phyloP scores from a whole-genome alignment of 1,139 yeast genomes.

The Yamadazyma dushanensis region DNA sequence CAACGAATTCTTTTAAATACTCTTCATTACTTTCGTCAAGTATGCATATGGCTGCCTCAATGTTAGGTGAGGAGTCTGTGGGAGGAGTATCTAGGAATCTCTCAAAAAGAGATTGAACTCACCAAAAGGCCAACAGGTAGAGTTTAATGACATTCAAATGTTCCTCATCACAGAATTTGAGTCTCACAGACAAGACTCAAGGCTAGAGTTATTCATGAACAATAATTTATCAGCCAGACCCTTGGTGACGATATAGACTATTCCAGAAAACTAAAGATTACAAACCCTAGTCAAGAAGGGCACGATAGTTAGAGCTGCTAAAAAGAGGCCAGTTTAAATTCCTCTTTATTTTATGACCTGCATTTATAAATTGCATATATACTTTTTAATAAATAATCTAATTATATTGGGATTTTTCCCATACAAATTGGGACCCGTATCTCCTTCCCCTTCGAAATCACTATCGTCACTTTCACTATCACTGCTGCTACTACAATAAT shows the following conservation, averaged over 20 bases:
- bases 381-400: too few species aligned
- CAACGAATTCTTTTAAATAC: constrained; percentile 8
- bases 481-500: constrained; percentile 28
- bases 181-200: constrained; percentile 37
- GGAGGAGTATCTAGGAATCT: constrained; percentile 31
- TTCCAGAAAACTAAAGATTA: constrained; percentile 65
- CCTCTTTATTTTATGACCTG: too few species aligned
- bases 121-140: constrained; percentile 11
- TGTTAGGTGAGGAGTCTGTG: constrained; percentile 26
- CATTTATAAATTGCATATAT: too few species aligned
- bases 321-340: too few species aligned
- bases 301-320: too few species aligned
- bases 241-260: constrained; percentile 75
- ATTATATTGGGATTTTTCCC: constrained; percentile 77
- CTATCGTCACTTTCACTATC: constrained; percentile 38
- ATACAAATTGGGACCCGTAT: constrained; percentile 61
- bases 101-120: constrained; percentile 32
- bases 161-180: constrained; percentile 60
- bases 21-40: constrained; percentile 10
- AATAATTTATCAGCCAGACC: constrained; percentile 60
- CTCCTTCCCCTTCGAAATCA: constrained; percentile 24
- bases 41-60: too few species aligned
- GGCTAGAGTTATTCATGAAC: constrained; percentile 51
- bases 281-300: constrained; percentile 62
- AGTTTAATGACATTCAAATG: constrained; percentile 22